Evolutionary conservation across 116 monocot genomes (phyloP).

Genomic region (Zostera marina): DNA sequence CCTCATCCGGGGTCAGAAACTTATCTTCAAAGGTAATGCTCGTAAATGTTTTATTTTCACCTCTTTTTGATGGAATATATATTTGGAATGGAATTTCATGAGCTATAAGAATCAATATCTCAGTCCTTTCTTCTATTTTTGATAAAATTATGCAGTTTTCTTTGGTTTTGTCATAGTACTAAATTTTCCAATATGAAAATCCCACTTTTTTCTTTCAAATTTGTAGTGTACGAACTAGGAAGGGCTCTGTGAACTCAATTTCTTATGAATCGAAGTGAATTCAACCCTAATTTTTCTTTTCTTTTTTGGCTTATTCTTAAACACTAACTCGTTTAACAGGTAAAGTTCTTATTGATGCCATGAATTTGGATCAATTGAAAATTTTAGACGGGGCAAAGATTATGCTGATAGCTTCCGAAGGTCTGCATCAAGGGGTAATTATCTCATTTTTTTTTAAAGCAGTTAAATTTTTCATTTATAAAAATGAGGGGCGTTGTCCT

Average conservation of each 20-base stretch:
- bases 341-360: constrained; percentile 45
- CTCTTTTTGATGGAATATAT: neutral
- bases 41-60: neutral
- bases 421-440: constrained; percentile 80
- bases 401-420: constrained; percentile 77
- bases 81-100: neutral
- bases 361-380: constrained; percentile 29
- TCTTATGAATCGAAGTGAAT: neutral
- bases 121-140: neutral
- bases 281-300: too few species aligned
- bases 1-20: constrained; percentile 81
- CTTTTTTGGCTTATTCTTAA: neutral
- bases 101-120: neutral
- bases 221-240: neutral
- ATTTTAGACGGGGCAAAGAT: constrained; percentile 65
- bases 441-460: neutral
- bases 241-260: neutral
- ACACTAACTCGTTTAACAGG: constrained; percentile 18
- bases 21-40: constrained; percentile 68
- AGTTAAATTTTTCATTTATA: too few species aligned
- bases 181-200: neutral
- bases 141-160: neutral
- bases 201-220: neutral
- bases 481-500: too few species aligned
- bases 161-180: neutral